Evolutionary conservation across 1,139 yeast genomes (phyloP), one percentile per base, ranked within the genome.

Genomic region (Pichia sp.): DNA sequence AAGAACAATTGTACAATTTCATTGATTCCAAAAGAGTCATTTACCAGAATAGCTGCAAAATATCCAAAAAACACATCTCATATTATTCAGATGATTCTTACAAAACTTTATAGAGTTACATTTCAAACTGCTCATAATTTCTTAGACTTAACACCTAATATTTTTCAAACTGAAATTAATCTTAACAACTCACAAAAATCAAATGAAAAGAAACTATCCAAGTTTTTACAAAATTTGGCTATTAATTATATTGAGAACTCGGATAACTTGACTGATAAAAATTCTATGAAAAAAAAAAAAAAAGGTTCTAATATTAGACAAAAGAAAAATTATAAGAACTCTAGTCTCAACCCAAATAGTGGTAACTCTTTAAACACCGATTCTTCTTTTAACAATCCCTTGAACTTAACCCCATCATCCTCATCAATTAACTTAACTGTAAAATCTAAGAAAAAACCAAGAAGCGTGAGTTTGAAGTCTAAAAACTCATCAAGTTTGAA

Each of bases 31-130:
- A 79, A 82, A 2, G 80, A 79, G 50, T 88, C 97, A 0, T 92
- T 92, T 59, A 76, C 79, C 48, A 71, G 85, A 49, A 76, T 92
- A 42, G 85, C 87, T 15, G 62, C 71, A 36, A 86, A 82, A 57
- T 87, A 82, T 61, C 97, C 98, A 8, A 80, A 85, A 55, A 87
- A 96, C 0, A 84, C 96, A 0, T 86, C 97, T 0, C 96, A 90
- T 64, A 90, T 92, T 42, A 94, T 92, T 9, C 96, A 95, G 55
- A 89, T 92, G 79, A 88, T 92, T 18, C 70, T 90, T 53, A 84
- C 95, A 1, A 76, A 96, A 53, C 72, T 92, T 49, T 88, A 88
- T 63, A 77, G 95, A 58, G 97, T 92, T 7, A 90, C 97, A 0
- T 82, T 90, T 67, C 92, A 85, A 61, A 86, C 97, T 0, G 86